phyloP scores from a whole-genome alignment of 1,284 basidiomycete genomes.

The Sanguinoderma infundibulare region DNA sequence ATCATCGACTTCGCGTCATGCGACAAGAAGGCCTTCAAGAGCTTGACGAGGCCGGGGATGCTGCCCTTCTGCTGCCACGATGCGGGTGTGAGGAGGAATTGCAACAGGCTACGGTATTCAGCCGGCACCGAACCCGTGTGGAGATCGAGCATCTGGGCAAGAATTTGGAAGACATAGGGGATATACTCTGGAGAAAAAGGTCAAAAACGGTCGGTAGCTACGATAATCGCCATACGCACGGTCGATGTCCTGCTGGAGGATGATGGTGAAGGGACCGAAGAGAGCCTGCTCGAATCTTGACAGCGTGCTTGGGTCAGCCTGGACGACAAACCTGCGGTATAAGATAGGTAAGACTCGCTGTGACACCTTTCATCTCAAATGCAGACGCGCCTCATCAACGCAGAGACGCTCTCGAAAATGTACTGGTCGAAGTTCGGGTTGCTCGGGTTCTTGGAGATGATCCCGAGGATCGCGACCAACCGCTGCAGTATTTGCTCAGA shows the following conservation, averaged over 20 bases:
- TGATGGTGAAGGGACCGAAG: constrained; percentile 89
- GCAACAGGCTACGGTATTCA: constrained; percentile 82
- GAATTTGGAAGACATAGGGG: constrained; percentile 96
- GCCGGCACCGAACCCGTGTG: constrained; percentile 73
- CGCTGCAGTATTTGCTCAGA: constrained; percentile 75
- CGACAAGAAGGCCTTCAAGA: constrained; percentile 85
- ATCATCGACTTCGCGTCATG: constrained; percentile 76
- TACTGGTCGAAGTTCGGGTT: constrained; percentile 99
- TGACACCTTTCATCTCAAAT: background rate
- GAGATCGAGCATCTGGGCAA: constrained; percentile 94
- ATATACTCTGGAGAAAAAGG: constrained; percentile 77
- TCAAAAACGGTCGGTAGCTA: background rate
- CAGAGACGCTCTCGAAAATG: constrained; percentile 94
- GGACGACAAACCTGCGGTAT: constrained; percentile 75
- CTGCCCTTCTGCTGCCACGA: constrained; percentile 97
- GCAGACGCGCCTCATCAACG: constrained; percentile 74
- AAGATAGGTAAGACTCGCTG: background rate
- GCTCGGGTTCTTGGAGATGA: constrained; percentile 94
- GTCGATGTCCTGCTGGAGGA: constrained; percentile 91
- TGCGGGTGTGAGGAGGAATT: constrained; percentile 84
- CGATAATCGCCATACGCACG: constrained; percentile 53
- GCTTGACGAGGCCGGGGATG: constrained; percentile 90
- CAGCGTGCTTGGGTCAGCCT: constrained; percentile 70
- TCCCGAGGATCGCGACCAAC: constrained; percentile 82
- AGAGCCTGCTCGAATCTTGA: constrained; percentile 80